Conservation (phyloP, 345 rosid genomes). For the Citrus glauca region DNA sequence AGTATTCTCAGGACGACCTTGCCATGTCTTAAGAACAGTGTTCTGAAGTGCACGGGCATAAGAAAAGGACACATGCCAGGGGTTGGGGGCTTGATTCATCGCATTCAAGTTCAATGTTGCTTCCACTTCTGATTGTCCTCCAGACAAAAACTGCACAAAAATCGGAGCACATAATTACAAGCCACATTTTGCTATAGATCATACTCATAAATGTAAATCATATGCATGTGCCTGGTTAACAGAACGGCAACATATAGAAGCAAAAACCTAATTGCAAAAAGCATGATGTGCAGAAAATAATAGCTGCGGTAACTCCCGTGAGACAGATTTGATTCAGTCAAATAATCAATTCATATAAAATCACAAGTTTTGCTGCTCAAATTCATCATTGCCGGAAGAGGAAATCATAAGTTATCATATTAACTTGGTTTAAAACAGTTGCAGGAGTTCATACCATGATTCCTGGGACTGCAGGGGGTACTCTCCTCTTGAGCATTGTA, state of each 20-base stretch:
- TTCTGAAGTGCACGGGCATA: slow-evolving; percentile 97
- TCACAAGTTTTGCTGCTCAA: too few relatives aligned
- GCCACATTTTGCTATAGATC: neutral
- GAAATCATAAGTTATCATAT: neutral
- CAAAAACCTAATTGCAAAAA: neutral
- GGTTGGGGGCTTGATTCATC: slow-evolving; percentile 97
- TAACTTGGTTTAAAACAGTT: slow-evolving; percentile 8
- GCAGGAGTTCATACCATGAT: slow-evolving; percentile 57
- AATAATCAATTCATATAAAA: neutral
- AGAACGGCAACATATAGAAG: neutral
- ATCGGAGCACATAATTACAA: neutral
- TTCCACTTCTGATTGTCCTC: slow-evolving; percentile 95
- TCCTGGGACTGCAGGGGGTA: slow-evolving; percentile 97
- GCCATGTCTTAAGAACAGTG: slow-evolving; percentile 93
- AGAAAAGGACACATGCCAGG: slow-evolving; percentile 99
- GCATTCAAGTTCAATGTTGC: slow-evolving; percentile 93
- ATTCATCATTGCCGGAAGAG: neutral
- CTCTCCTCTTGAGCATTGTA: slow-evolving; percentile 86
- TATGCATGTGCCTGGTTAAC: neutral
- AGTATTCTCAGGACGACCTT: slow-evolving; percentile 75
- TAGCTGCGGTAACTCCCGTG: neutral
- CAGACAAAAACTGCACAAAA: slow-evolving; percentile 75
- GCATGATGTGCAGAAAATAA: neutral
- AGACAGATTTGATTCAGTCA: neutral
- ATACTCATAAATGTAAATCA: neutral